Percentiles rank a stretch among this genome's conserved stretches.
Evolutionary conservation across 2,329 filamentous ascomycete species (phyloP).

Genomic region (Cyphellophora attinorum): DNA sequence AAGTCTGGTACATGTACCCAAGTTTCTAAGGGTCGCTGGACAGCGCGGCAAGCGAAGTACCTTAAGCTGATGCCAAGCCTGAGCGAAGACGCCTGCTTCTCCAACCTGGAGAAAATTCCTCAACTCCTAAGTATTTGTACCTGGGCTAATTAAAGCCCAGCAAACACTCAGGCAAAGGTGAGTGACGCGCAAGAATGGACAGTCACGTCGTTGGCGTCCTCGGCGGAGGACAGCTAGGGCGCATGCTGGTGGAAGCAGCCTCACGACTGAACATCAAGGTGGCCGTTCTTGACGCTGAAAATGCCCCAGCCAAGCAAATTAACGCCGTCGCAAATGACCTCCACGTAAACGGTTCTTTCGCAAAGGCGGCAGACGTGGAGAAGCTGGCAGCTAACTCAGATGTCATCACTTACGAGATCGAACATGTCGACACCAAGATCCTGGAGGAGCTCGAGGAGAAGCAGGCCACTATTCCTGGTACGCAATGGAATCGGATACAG

Average conservation of each 20-base stretch:
- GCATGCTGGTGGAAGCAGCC: slow-evolving; percentile 89
- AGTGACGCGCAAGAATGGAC: no score
- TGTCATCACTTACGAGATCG: slow-evolving; percentile 81
- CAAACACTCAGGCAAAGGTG: no score
- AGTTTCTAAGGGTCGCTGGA: no score
- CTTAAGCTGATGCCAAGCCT: no score
- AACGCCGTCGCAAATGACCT: slow-evolving; percentile 48
- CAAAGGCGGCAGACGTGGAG: slow-evolving; percentile 65
- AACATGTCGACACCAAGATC: slow-evolving; percentile 75
- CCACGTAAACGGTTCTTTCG: slow-evolving; percentile 75
- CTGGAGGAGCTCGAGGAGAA: slow-evolving; percentile 64
- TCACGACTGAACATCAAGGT: slow-evolving; percentile 67
- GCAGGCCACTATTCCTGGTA: slow-evolving; percentile 12
- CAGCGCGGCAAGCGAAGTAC: no score
- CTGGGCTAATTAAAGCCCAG: no score
- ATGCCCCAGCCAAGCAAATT: slow-evolving; percentile 70
- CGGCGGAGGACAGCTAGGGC: slow-evolving; percentile 67
- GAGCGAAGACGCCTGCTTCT: no score
- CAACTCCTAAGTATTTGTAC: no score
- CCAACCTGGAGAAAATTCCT: no score
- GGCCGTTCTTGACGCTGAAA: slow-evolving; percentile 66
- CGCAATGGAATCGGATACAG: slow-evolving; percentile 41
- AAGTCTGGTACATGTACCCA: no score
- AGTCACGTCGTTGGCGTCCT: slow-evolving; percentile 37
- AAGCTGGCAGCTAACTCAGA: slow-evolving; percentile 63